Evolutionary conservation across 352 stramenopile genomes (phyloP).

Genomic region (Phytophthora podocarpi): DNA sequence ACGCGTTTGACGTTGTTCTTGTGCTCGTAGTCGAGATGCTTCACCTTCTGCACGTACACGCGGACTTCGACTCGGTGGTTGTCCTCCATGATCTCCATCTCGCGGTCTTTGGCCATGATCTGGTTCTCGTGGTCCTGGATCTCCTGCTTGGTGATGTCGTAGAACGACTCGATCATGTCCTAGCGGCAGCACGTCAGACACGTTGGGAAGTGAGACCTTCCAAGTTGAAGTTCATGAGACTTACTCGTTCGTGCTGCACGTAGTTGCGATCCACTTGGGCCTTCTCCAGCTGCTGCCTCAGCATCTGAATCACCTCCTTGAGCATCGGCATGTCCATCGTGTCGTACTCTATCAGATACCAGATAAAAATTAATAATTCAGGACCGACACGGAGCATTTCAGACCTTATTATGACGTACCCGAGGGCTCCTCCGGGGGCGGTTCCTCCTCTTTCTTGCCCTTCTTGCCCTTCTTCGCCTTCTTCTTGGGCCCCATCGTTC

Average conservation of each 20-base stretch:
- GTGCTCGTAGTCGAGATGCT: conserved; percentile 95
- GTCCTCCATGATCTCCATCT: conserved; percentile 96
- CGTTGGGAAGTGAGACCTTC: conserved; percentile 5
- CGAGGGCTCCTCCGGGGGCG: conserved; percentile 70
- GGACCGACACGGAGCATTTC: background rate
- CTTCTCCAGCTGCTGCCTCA: conserved; percentile 92
- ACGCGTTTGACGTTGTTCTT: conserved; percentile 93
- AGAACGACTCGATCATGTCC: conserved; percentile 96
- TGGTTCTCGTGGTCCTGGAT: conserved; percentile 91
- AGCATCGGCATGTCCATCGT: conserved; percentile 94
- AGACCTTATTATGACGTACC: conserved; percentile 34
- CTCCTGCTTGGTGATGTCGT: conserved; percentile 94
- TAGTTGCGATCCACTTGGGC: conserved; percentile 93
- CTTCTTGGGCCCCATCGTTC: conserved; percentile 75
- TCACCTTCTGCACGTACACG: conserved; percentile 95
- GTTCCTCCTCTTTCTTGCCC: conserved; percentile 67
- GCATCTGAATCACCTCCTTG: conserved; percentile 92
- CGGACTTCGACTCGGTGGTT: conserved; percentile 94
- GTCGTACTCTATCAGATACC: conserved; percentile 91
- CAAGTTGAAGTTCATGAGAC: conserved; percentile 9
- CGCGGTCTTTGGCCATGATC: conserved; percentile 92
- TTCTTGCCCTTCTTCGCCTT: conserved; percentile 82
- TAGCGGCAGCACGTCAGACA: conserved; percentile 22
- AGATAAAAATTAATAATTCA: background rate
- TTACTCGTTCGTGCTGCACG: conserved; percentile 93